phyloP scores from a whole-genome alignment of 805 yeast species.

The Pichia nakasei region DNA sequence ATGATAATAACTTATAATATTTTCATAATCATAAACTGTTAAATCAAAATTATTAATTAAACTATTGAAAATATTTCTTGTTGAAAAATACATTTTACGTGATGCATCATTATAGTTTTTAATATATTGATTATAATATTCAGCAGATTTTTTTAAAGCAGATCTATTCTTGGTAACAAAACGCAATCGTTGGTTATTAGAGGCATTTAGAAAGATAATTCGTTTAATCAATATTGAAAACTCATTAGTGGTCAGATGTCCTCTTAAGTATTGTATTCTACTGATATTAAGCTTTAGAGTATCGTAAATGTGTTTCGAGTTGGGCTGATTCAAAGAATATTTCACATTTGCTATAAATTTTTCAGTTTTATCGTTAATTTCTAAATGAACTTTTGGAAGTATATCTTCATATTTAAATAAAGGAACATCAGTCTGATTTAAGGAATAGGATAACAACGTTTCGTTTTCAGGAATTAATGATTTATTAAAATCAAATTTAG shows the following conservation, averaged over 20 bases:
- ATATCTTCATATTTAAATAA: neutral
- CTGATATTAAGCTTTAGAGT: neutral
- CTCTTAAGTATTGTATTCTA: neutral
- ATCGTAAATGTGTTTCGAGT: slow-evolving; percentile 5
- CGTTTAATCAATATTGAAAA: slow-evolving; percentile 8
- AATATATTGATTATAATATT: neutral
- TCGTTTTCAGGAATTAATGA: neutral
- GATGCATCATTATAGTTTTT: neutral
- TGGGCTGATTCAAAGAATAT: neutral
- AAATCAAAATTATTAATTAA: neutral
- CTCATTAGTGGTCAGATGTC: slow-evolving; percentile 3
- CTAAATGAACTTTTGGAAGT: neutral
- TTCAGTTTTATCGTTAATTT: neutral
- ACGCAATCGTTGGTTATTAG: neutral
- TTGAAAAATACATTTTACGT: neutral
- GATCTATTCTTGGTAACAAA: slow-evolving; percentile 3
- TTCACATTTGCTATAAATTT: neutral
- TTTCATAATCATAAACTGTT: slow-evolving; percentile 19
- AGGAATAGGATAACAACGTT: neutral
- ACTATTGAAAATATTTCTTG: slow-evolving; percentile 1
- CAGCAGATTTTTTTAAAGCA: neutral
- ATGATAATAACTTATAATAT: slow-evolving; percentile 16
- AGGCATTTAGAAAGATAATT: slow-evolving; percentile 1
- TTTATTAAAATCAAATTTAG: neutral
- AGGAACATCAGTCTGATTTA: neutral